Base-by-base conservation (phyloP, 345 rosid species). In the Toxicodendron radicans region DNA sequence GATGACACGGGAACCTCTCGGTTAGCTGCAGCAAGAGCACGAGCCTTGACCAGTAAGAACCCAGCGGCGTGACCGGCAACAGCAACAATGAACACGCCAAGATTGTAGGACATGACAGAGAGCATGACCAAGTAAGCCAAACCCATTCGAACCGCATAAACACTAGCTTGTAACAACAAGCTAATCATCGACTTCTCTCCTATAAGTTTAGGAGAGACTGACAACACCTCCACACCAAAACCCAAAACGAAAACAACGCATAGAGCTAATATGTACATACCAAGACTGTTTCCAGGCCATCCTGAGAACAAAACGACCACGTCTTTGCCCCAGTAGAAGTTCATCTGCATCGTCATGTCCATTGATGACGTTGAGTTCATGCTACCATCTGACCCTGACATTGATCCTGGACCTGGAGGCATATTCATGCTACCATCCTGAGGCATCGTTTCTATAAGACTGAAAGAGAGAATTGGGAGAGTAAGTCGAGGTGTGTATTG, bases 101-200 rank as follows among this genome's bases (percentile, higher is more conserved):
- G 68, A 53, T 86, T 86, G 77, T 62, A 82, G 24, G 87, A 79
- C 90, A 84, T 82, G 58, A 81, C 86, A 10, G 87, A 69, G 32
- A 86, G 86, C 87, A 84, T 84, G 52, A 80, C 82, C 84, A 86
- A 21, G 80, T 87, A 82, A 64, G 84, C 84, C 0, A 87, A 70
- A 10, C 59, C 80, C 81, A 73, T 79, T 0, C 76, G 78, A 13
- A 87, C 24, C 0, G 68, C 76, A 18, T 87, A 53, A 57, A 81
- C 79, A 52, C 41, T 1, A 10, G 85, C 46, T 64, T 73, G 85
- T 16, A 54, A 35, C 6, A 73, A 14, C 7, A 75, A 60, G 5
- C 57, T 68, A 0, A 18, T 21, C 38, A 61, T 8, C 0, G 73
- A 54, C 32, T 51, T 75, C 32, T 64, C 70, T 3, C 38, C 48